phyloP scores from a whole-genome alignment of 2,329 filamentous ascomycete genomes.

The Myriangium duriaei region DNA sequence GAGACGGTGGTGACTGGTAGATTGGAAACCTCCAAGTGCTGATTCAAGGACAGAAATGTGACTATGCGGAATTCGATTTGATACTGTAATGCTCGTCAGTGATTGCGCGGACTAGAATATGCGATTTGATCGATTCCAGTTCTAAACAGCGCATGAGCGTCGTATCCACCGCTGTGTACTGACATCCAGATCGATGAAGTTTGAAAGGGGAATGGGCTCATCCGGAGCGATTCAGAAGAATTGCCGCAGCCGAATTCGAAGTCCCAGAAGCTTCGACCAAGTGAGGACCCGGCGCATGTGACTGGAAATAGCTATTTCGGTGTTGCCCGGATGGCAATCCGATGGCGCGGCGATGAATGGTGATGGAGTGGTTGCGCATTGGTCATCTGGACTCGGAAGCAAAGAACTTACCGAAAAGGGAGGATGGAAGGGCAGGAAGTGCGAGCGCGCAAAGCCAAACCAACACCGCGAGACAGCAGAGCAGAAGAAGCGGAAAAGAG shows the following conservation, averaged over 20 bases:
- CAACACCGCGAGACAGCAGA: constrained; percentile 9
- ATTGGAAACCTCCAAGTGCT: not conserved
- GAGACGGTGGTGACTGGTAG: not conserved
- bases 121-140: no score
- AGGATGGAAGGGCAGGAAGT: constrained; percentile 1
- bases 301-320: no score
- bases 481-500: constrained; percentile 6
- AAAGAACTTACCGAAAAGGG: constrained; percentile 1
- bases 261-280: no score
- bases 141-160: no score
- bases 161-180: no score
- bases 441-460: constrained; percentile 5
- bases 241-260: no score
- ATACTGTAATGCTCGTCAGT: not conserved
- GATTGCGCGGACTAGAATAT: no score
- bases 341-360: not conserved
- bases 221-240: no score
- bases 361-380: not conserved
- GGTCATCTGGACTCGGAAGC: no score
- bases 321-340: constrained; percentile 3
- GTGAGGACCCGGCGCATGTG: no score
- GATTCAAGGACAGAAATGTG: not conserved
- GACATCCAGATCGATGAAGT: no score
- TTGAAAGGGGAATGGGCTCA: no score
- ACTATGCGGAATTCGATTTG: not conserved